Conservation (phyloP, 73 alveolate species). For the Paramecium sonneborni region DNA sequence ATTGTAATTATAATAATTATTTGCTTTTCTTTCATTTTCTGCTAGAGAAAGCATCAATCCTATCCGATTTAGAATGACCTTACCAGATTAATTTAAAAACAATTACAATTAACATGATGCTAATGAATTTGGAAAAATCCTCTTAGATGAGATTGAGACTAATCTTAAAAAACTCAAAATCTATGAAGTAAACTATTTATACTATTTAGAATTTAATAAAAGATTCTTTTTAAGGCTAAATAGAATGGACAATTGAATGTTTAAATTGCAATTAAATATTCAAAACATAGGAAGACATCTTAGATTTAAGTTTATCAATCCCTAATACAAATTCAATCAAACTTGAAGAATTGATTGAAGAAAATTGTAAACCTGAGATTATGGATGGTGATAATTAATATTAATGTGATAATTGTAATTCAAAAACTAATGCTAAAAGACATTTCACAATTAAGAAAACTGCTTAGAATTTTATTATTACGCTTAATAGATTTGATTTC, state of each 20-base stretch:
- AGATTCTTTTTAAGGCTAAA: not conserved
- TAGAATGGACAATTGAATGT: not conserved
- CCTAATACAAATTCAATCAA: not conserved
- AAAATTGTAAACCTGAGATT: not conserved
- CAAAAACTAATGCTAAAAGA: not conserved
- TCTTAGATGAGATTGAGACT: not conserved
- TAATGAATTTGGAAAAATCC: not conserved
- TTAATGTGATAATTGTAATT: constrained; percentile 8
- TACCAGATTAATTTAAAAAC: not conserved
- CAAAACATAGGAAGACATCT: not conserved
- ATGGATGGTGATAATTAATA: constrained; percentile 19
- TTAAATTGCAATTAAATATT: not conserved
- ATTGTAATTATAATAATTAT: not conserved
- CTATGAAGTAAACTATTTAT: not conserved
- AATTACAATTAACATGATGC: constrained; percentile 22
- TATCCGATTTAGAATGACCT: not conserved
- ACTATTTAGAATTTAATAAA: not conserved
- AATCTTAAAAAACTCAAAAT: not conserved
- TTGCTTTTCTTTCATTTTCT: not conserved
- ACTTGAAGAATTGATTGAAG: not conserved
- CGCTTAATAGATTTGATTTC: not conserved
- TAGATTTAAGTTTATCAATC: not conserved
- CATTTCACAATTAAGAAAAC: not conserved
- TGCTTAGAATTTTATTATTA: not conserved
- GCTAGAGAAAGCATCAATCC: not conserved